A percentile compares a stretch with the other conserved stretches of the same genome.
Evolutionary conservation across 208 protist genomes (phyloP).

Genomic region (Crithidia mellificae): DNA sequence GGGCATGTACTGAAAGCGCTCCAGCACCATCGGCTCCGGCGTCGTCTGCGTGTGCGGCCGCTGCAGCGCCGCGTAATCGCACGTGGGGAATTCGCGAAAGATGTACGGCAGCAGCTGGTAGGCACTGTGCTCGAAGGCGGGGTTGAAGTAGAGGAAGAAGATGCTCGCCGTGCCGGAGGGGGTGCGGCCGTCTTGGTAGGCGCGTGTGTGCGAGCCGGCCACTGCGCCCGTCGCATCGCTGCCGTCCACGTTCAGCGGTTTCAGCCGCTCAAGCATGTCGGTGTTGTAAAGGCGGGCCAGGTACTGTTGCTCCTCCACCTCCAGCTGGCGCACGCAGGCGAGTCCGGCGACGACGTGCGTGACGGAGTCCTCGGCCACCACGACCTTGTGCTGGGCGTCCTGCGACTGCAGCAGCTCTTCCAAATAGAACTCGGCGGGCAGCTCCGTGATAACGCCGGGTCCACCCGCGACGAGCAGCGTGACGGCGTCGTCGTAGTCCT

Average conservation of each 20-base stretch:
- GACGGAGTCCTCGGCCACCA: conserved; percentile 76
- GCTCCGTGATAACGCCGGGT: conserved; percentile 67
- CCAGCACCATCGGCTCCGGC: conserved; percentile 76
- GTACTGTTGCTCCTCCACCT: conserved; percentile 62
- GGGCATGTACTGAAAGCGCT: conserved; percentile 74
- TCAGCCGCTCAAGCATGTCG: conserved; percentile 69
- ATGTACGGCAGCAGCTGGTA: conserved; percentile 67
- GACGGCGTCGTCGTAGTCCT: conserved; percentile 92
- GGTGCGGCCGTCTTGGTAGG: conserved; percentile 6
- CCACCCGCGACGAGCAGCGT: conserved; percentile 62
- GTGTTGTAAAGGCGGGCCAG: conserved; percentile 71
- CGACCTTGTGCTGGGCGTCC: conserved; percentile 71
- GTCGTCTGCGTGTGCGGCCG: conserved; percentile 66
- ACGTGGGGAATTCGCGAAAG: conserved; percentile 78
- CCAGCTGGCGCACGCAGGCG: conserved; percentile 65
- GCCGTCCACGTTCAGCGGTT: conserved; percentile 27
- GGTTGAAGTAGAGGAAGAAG: conserved; percentile 88
- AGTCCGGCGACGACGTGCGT: conserved; percentile 82
- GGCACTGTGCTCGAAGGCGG: conserved; percentile 58
- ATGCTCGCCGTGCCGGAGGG: conserved; percentile 38
- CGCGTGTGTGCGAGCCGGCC: not conserved
- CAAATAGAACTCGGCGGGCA: conserved; percentile 80
- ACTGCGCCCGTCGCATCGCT: too few relatives aligned
- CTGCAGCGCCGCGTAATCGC: conserved; percentile 69
- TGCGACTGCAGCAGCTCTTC: conserved; percentile 89